Evolutionary conservation across 2,329 filamentous ascomycete genomes (phyloP).

Genomic region (Penicillium polonicum): DNA sequence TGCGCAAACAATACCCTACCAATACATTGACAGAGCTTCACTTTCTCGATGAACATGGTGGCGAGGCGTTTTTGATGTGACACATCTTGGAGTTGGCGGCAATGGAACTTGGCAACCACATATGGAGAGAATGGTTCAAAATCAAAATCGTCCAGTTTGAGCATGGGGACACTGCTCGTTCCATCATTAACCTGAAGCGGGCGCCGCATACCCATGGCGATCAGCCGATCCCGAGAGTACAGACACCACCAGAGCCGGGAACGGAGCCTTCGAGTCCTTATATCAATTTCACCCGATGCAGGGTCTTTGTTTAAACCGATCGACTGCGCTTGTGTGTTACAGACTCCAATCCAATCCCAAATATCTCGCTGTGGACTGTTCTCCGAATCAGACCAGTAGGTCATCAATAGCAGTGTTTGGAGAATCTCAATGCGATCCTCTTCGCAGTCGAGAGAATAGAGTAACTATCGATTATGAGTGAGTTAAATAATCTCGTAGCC

Average conservation of each 20-base stretch:
- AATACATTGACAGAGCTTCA: slow-evolving; percentile 80
- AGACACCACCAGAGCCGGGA: slow-evolving; percentile 94
- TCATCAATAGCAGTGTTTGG: slow-evolving; percentile 81
- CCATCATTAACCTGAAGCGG: slow-evolving; percentile 86
- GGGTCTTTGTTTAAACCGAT: slow-evolving; percentile 80
- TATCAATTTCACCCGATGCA: slow-evolving; percentile 61
- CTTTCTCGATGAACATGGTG: slow-evolving; percentile 82
- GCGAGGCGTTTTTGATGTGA: slow-evolving; percentile 73
- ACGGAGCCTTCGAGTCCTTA: slow-evolving; percentile 69
- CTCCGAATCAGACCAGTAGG: slow-evolving; percentile 90
- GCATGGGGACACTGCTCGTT: slow-evolving; percentile 88
- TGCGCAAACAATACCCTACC: slow-evolving; percentile 82
- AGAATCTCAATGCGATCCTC: slow-evolving; percentile 79
- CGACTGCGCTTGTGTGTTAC: slow-evolving; percentile 81
- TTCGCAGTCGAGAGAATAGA: slow-evolving; percentile 91
- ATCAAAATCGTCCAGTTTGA: slow-evolving; percentile 77
- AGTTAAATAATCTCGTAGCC: neutral
- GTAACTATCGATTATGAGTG: slow-evolving; percentile 52
- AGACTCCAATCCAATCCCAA: slow-evolving; percentile 93
- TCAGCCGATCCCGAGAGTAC: slow-evolving; percentile 85
- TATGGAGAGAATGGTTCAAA: slow-evolving; percentile 64
- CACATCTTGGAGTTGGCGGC: slow-evolving; percentile 67
- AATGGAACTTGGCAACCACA: slow-evolving; percentile 62
- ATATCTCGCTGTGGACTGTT: slow-evolving; percentile 85
- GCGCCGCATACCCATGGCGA: slow-evolving; percentile 83